phyloP scores from a whole-genome alignment of 805 yeast species.

The Pichia insulana region DNA sequence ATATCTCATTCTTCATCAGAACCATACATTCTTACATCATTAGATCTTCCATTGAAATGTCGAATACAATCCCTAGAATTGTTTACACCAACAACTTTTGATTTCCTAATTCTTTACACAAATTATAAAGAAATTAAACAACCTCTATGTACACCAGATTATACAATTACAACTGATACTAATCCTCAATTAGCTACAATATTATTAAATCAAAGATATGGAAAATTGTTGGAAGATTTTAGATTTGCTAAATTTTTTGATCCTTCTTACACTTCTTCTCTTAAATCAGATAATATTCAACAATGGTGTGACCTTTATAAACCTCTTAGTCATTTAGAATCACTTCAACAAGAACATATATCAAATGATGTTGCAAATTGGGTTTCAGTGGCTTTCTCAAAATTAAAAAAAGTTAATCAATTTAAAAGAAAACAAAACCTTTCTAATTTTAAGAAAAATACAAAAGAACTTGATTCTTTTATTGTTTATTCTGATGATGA shows the following conservation, averaged over 20 bases:
- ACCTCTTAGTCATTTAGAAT: conserved; percentile 29
- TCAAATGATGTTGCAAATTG: conserved; percentile 28
- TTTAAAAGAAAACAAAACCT: conserved; percentile 19
- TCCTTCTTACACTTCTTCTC: not conserved
- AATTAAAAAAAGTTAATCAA: conserved; percentile 22
- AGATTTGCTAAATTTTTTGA: conserved; percentile 10
- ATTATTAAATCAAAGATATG: conserved; percentile 1
- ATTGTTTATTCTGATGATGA: conserved; percentile 31
- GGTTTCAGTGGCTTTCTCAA: conserved; percentile 33
- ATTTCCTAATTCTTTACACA: conserved; percentile 6
- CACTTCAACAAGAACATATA: conserved; percentile 26
- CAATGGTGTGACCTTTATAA: conserved; percentile 39
- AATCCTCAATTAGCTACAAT: not conserved
- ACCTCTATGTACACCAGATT: not conserved
- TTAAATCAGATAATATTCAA: conserved; percentile 7
- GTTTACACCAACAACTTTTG: not conserved
- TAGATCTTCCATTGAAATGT: too few species aligned
- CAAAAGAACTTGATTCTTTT: conserved; percentile 28
- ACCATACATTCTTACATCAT: not conserved
- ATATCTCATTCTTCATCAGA: not conserved
- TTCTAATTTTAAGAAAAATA: conserved; percentile 15
- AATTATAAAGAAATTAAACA: not conserved
- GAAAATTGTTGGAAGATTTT: not conserved
- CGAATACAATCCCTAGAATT: not conserved
- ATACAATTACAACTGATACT: not conserved